A percentile compares a stretch with the other conserved stretches of the same genome.
These are phyloP conservation scores for Rubus idaeus DNA, from an alignment of 306 rosid species.

Conservation along the genomic window DNA sequence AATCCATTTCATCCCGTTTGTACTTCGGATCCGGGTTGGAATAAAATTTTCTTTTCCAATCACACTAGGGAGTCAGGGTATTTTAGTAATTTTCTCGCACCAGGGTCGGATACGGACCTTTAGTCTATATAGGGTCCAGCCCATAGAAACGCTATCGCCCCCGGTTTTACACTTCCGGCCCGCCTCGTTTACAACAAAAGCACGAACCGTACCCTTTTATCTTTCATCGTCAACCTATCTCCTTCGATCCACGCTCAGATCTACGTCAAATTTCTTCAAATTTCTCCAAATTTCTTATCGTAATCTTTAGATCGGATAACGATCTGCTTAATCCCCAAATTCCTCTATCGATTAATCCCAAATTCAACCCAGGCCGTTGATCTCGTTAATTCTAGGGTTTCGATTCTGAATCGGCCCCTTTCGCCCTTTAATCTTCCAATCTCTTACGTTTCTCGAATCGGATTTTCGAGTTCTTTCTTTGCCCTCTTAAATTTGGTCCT, in stretches of 20 bases:
- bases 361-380: slow-evolving; percentile 17
- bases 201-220: slow-evolving; percentile 33
- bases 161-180: slow-evolving; percentile 29
- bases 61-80: background rate
- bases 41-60: no score
- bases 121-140: slow-evolving; percentile 16
- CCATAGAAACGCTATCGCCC: slow-evolving; percentile 11
- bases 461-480: slow-evolving; percentile 1
- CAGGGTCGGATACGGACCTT: slow-evolving; percentile 16
- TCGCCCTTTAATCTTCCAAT: slow-evolving; percentile 15
- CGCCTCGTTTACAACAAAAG: slow-evolving; percentile 23
- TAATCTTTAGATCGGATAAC: slow-evolving; percentile 25
- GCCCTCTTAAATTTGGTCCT: slow-evolving; percentile 11
- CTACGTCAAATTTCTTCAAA: slow-evolving; percentile 1
- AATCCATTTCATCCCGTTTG: no score
- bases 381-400: slow-evolving; percentile 43
- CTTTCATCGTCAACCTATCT: slow-evolving; percentile 21
- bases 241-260: slow-evolving; percentile 23
- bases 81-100: background rate
- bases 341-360: slow-evolving; percentile 28
- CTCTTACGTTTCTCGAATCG: background rate
- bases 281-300: slow-evolving; percentile 15
- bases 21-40: no score
- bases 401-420: slow-evolving; percentile 31
- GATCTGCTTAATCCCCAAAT: slow-evolving; percentile 18